Base-by-base conservation (phyloP, 768 basidiomycete genomes). In the Phlebiopsis gigantea region DNA sequence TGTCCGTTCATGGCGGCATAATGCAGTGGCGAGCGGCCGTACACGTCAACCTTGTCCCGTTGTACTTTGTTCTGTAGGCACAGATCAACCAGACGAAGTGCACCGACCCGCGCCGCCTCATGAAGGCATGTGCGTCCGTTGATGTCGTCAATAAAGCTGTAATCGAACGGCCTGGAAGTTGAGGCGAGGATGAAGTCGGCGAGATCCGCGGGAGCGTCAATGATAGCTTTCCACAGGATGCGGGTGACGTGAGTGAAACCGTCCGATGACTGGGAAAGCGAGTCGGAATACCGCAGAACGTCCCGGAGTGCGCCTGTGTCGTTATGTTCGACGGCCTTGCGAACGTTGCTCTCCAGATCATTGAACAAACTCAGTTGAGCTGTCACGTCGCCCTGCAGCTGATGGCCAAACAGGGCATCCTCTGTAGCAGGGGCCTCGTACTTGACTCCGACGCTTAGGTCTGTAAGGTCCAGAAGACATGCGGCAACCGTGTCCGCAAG, bases 1-100 rank as follows among this genome's bases (percentile, higher is more conserved):
- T 95, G 88, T 0, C 94, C 94, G 66, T 93, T 86, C 85, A 98
- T 93, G 21, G 92, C 88, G 15, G 93, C 93, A 72, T 99, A 99
- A 73, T 98, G 96, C 43, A 99, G 78, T 3, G 95, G 87, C 6
- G 91, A 88, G 3, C 97, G 89, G 28, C 93, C 94, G 71, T 98
- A 99, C 1, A 86, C 84, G 66, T 99, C 97, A 21, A 81, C 74
- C 62, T 83, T 88, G 63, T 85, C 82, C 50, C 84, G 78, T n/a
- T 81, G 73, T 2, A 92, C 82, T 15, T 82, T 81, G 53, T 83
- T 83, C 56, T 81, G 77, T 19, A 98, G 79, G 71, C 94, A 98
- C 24, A 95, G 70, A 60, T 84, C 72, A 57, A 93, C 91, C 48
- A 98, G 81, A 12, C 86, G 80, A 21, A 85, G 72, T 12, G 82